Conservation (phyloP, 306 rosid genomes). For the Mimosa bimucronata region DNA sequence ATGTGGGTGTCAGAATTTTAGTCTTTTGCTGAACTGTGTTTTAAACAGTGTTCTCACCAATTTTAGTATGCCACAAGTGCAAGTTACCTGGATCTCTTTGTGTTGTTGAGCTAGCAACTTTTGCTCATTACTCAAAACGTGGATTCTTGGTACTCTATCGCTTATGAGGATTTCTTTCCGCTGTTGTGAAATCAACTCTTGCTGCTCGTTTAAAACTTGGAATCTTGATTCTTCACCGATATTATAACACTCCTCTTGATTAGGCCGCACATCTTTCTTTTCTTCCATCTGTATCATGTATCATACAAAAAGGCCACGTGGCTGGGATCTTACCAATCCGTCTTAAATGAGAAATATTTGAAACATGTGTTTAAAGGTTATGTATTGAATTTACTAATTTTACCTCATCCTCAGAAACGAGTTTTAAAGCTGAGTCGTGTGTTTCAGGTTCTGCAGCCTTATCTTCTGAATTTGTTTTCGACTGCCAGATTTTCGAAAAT, state of each 20-base stretch:
- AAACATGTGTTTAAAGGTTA: slow-evolving; percentile 5
- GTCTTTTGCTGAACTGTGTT: not conserved
- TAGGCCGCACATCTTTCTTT: slow-evolving; percentile 36
- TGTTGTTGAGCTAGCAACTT: slow-evolving; percentile 59
- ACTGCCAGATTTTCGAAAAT: slow-evolving; percentile 43
- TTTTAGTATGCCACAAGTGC: not conserved
- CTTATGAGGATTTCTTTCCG: slow-evolving; percentile 22
- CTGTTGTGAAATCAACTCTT: slow-evolving; percentile 50
- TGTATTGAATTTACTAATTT: slow-evolving; percentile 32
- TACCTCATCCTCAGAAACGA: slow-evolving; percentile 58
- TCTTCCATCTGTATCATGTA: slow-evolving; percentile 60
- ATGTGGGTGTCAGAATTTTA: slow-evolving; percentile 34
- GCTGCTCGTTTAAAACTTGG: slow-evolving; percentile 42
- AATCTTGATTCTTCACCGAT: slow-evolving; percentile 29
- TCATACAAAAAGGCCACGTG: not conserved
- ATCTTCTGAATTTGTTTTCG: slow-evolving; percentile 52
- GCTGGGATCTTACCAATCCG: slow-evolving; percentile 9
- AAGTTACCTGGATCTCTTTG: slow-evolving; percentile 64
- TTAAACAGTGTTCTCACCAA: not conserved
- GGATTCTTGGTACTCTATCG: slow-evolving; percentile 26
- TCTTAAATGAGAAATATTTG: not conserved
- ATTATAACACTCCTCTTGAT: slow-evolving; percentile 37
- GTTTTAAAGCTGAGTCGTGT: slow-evolving; percentile 41
- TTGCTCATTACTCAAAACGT: slow-evolving; percentile 46
- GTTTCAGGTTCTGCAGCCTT: slow-evolving; percentile 32